These are phyloP conservation scores for Angophora floribunda DNA, from an alignment of 345 rosid genomes.

Conservation along the genomic window DNA sequence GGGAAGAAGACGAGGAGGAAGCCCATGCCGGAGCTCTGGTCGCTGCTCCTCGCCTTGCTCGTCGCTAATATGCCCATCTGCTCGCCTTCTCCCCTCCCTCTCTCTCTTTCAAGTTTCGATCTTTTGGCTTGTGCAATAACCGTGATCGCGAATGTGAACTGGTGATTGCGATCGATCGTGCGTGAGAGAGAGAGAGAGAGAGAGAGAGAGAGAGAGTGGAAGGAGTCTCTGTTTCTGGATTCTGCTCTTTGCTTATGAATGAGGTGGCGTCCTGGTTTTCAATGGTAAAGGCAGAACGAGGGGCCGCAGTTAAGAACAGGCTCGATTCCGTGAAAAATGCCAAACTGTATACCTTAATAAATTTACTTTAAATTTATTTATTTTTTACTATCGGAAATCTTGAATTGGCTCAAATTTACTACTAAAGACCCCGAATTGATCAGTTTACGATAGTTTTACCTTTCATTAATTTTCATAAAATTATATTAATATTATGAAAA, in stretches of 20 bases:
- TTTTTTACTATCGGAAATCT: no score
- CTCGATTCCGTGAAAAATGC: no score
- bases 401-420: no score
- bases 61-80: constrained; percentile 1
- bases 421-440: no score
- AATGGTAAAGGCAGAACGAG: neutral
- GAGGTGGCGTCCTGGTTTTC: neutral
- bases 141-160: neutral
- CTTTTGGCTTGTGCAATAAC: neutral
- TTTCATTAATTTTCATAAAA: no score
- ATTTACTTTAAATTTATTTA: no score
- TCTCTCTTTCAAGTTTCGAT: neutral
- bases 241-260: neutral
- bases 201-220: neutral
- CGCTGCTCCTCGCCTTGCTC: neutral
- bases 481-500: no score
- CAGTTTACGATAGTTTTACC: no score
- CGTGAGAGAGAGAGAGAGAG: neutral
- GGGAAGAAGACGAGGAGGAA: constrained; percentile 81
- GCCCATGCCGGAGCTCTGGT: constrained; percentile 42
- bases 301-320: neutral
- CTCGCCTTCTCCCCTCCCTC: neutral
- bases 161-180: neutral
- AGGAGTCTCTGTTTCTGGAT: neutral
- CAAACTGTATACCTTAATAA: no score